These are phyloP conservation scores for Hippophae tibetana DNA, from an alignment of 306 rosid species.

Conservation along the genomic window DNA sequence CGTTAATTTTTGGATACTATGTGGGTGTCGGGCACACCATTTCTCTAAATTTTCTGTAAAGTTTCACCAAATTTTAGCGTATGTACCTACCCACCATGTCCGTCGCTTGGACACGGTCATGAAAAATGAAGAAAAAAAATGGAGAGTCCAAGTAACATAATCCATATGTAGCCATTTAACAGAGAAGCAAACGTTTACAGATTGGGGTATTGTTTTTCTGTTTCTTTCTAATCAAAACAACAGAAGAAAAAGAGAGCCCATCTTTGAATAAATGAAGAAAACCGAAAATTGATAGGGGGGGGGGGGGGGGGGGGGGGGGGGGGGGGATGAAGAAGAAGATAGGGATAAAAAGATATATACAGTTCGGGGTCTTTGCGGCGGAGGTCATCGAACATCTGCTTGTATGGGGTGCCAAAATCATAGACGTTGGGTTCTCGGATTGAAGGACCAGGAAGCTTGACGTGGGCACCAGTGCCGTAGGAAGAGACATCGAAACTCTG, in stretches of 20 bases:
- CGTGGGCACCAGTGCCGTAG: conserved; percentile 87
- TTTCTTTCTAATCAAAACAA: neutral
- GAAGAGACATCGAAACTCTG: conserved; percentile 82
- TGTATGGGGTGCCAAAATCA: conserved; percentile 92
- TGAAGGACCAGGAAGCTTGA: conserved; percentile 96
- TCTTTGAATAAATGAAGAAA: neutral
- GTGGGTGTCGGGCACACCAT: no score
- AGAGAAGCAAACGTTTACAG: no score
- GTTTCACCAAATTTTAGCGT: no score
- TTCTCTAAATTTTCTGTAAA: no score
- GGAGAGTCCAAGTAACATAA: no score
- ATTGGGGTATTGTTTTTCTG: neutral
- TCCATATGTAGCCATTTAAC: no score
- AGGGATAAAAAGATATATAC: conserved; percentile 36
- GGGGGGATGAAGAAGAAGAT: neutral
- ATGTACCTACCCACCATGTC: no score
- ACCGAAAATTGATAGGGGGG: neutral
- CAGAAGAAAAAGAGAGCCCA: neutral
- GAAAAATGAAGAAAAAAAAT: no score
- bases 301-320: neutral
- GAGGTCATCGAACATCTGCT: conserved; percentile 77
- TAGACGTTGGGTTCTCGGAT: conserved; percentile 92
- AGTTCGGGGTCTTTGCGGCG: conserved; percentile 86
- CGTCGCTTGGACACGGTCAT: no score
- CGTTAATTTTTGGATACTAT: no score